Evolutionary conservation across 2,329 filamentous ascomycete genomes (phyloP).

Genomic region (Laburnicola sp.): DNA sequence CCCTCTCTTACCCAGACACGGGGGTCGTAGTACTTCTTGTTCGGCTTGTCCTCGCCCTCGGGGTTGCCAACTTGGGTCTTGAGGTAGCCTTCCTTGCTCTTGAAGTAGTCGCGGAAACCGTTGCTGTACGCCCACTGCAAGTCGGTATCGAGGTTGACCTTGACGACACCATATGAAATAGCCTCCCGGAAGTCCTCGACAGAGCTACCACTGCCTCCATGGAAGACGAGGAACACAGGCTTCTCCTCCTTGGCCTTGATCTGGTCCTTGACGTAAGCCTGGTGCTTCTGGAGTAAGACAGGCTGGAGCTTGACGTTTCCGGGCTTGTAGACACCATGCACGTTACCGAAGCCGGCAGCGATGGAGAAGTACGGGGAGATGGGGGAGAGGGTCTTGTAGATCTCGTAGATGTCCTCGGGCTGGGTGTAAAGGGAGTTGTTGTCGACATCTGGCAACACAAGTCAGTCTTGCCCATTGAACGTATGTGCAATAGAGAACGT

Average conservation of each 20-base stretch:
- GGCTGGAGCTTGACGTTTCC: slow-evolving; percentile 97
- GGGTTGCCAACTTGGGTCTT: slow-evolving; percentile 88
- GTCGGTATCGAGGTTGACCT: slow-evolving; percentile 99
- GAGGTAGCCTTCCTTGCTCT: slow-evolving; percentile 95
- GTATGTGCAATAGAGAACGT: no score
- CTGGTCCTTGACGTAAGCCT: slow-evolving; percentile 85
- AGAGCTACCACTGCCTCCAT: slow-evolving; percentile 89
- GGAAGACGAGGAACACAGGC: slow-evolving; percentile 99
- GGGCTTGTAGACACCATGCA: slow-evolving; percentile 98
- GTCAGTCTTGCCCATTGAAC: no score
- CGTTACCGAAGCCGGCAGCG: slow-evolving; percentile 96
- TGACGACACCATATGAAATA: slow-evolving; percentile 73
- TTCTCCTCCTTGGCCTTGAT: slow-evolving; percentile 72
- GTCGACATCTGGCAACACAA: slow-evolving; percentile 66
- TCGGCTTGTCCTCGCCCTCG: slow-evolving; percentile 94
- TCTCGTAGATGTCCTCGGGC: slow-evolving; percentile 63
- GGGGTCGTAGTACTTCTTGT: slow-evolving; percentile 84
- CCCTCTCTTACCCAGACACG: slow-evolving; percentile 95
- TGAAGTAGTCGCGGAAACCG: slow-evolving; percentile 92
- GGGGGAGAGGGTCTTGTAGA: slow-evolving; percentile 75
- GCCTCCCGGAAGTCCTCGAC: slow-evolving; percentile 77
- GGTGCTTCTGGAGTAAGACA: slow-evolving; percentile 95
- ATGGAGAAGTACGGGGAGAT: slow-evolving; percentile 97
- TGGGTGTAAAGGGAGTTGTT: slow-evolving; percentile 98
- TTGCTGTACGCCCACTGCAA: slow-evolving; percentile 86